Conservation (phyloP, 1,139 yeast genomes). For the Lodderomyces oxycetoniae region DNA sequence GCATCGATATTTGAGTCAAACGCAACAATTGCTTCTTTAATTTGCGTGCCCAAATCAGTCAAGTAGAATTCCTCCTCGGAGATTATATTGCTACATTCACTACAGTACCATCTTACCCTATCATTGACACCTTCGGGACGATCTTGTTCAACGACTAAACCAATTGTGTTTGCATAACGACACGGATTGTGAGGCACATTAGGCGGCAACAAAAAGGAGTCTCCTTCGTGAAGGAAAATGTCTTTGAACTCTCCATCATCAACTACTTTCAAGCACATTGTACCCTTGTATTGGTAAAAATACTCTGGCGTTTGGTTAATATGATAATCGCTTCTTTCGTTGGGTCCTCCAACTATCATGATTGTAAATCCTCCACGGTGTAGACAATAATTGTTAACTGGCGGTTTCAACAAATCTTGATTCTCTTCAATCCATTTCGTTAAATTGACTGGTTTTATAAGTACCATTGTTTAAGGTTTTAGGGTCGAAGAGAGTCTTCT, state of each 20-base stretch:
- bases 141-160: conserved; percentile 92
- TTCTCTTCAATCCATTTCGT: conserved; percentile 79
- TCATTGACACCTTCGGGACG: conserved; percentile 69
- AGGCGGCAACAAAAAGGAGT: conserved; percentile 77
- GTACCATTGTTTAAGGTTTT: conserved; percentile 48
- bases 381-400: conserved; percentile 85
- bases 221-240: conserved; percentile 76
- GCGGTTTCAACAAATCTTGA: conserved; percentile 73
- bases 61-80: conserved; percentile 72
- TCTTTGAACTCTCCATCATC: conserved; percentile 74
- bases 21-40: conserved; percentile 70
- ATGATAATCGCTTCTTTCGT: conserved; percentile 89
- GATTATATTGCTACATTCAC: conserved; percentile 57
- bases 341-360: conserved; percentile 95
- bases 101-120: conserved; percentile 82
- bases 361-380: conserved; percentile 91
- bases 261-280: conserved; percentile 79
- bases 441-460: conserved; percentile 67
- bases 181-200: conserved; percentile 90
- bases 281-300: conserved; percentile 83
- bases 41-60: conserved; percentile 83
- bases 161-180: conserved; percentile 78
- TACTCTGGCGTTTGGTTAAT: conserved; percentile 93
- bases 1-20: conserved; percentile 62
- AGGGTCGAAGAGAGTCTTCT: too few species aligned